Evolutionary conservation across 257 asterid genomes (phyloP).

Genomic region (Primulina eburnea): DNA sequence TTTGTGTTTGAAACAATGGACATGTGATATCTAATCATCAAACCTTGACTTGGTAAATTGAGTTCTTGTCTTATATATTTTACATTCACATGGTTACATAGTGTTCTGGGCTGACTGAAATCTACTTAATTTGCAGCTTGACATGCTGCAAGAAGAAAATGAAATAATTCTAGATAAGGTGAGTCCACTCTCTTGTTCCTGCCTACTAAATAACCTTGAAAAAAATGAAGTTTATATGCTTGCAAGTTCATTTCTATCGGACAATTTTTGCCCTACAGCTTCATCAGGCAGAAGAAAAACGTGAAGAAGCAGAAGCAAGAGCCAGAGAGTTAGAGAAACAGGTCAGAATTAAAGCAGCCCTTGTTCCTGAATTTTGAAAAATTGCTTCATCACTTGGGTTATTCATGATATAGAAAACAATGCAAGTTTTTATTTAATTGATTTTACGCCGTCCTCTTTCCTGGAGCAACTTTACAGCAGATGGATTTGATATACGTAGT

Average conservation of each 20-base stretch:
- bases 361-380: slow-evolving; percentile 17
- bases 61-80: slow-evolving; percentile 9
- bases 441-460: slow-evolving; percentile 5
- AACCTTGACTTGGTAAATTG: background rate
- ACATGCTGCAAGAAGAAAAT: slow-evolving; percentile 95
- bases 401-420: background rate
- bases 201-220: slow-evolving; percentile 9
- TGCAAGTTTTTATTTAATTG: background rate
- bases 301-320: slow-evolving; percentile 93
- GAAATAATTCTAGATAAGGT: slow-evolving; percentile 83
- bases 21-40: background rate
- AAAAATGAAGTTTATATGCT: slow-evolving; percentile 8
- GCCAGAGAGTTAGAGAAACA: slow-evolving; percentile 93
- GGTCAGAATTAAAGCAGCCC: slow-evolving; percentile 40
- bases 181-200: slow-evolving; percentile 29
- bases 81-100: slow-evolving; percentile 19
- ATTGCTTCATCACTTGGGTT: slow-evolving; percentile 17
- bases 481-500: background rate
- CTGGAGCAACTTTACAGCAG: slow-evolving; percentile 19
- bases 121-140: slow-evolving; percentile 68
- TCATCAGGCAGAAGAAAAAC: slow-evolving; percentile 79
- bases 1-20: background rate
- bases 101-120: slow-evolving; percentile 24
- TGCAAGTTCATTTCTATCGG: slow-evolving; percentile 17
- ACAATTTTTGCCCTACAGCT: slow-evolving; percentile 57